phyloP scores from a whole-genome alignment of 2,329 filamentous ascomycete genomes.

The Dendryphion nanum region DNA sequence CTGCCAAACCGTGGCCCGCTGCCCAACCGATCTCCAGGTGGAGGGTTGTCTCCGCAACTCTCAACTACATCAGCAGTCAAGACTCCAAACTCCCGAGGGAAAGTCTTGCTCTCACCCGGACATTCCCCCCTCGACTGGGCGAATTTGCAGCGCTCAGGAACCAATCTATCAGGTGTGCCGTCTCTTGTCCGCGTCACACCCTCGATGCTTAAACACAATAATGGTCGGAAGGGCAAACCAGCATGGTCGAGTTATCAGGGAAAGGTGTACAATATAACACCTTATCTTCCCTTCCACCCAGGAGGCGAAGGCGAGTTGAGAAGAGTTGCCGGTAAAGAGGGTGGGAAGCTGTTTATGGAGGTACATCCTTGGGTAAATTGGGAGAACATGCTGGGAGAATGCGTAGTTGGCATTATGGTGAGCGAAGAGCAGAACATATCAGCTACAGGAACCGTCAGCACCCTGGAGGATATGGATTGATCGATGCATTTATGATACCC shows the following conservation, averaged over 20 bases:
- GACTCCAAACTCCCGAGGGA: slow-evolving; percentile 50
- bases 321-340: slow-evolving; percentile 74
- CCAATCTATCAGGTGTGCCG: slow-evolving; percentile 48
- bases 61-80: slow-evolving; percentile 29
- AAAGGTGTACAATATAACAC: slow-evolving; percentile 90
- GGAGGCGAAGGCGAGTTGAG: slow-evolving; percentile 79
- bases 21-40: slow-evolving; percentile 42
- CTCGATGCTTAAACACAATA: slow-evolving; percentile 72
- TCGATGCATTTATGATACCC: slow-evolving; percentile 18
- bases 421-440: slow-evolving; percentile 55
- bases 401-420: slow-evolving; percentile 61
- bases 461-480: slow-evolving; percentile 61
- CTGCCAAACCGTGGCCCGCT: slow-evolving; percentile 47
- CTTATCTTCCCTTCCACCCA: slow-evolving; percentile 87
- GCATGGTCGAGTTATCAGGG: slow-evolving; percentile 90
- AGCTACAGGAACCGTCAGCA: slow-evolving; percentile 23
- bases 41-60: slow-evolving; percentile 37
- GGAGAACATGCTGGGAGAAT: slow-evolving; percentile 64
- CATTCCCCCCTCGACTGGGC: slow-evolving; percentile 98
- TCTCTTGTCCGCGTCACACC: slow-evolving; percentile 74
- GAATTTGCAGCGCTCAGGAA: slow-evolving; percentile 70
- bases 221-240: slow-evolving; percentile 78
- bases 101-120: slow-evolving; percentile 81
- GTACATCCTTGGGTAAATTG: slow-evolving; percentile 68
- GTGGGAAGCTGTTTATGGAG: slow-evolving; percentile 60